A percentile compares a stretch with the other conserved stretches of the same genome.
Conservation (phyloP, 176 grass and related monocot species). For the Oryza meridionalis region DNA sequence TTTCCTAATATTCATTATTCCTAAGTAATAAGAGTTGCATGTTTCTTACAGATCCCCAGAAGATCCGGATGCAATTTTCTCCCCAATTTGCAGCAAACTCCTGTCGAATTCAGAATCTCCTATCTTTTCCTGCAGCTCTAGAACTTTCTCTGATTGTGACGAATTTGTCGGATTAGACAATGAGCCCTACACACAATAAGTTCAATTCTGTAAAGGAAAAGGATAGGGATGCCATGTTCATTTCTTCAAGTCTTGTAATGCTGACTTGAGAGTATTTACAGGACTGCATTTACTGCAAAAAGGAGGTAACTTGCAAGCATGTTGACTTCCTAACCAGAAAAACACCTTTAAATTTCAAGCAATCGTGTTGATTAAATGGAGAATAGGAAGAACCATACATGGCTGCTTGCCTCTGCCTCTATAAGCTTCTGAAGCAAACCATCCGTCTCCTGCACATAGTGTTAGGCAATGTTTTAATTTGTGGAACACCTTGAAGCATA, state of each 20-base stretch:
- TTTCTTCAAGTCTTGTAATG: slow-evolving; percentile 17
- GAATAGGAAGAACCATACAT: slow-evolving; percentile 51
- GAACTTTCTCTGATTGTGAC: slow-evolving; percentile 53
- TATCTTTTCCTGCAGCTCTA: slow-evolving; percentile 53
- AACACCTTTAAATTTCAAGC: slow-evolving; percentile 12
- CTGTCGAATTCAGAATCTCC: slow-evolving; percentile 76
- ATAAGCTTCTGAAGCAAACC: slow-evolving; percentile 72
- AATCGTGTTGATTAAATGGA: slow-evolving; percentile 2
- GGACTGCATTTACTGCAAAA: neutral
- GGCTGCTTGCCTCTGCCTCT: slow-evolving; percentile 51
- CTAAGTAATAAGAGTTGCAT: neutral
- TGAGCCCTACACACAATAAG: slow-evolving; percentile 50
- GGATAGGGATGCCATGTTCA: neutral
- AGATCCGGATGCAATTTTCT: slow-evolving; percentile 90
- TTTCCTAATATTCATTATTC: slow-evolving; percentile 19
- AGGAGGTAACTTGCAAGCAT: slow-evolving; percentile 22
- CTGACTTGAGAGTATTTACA: neutral
- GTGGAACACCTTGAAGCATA: slow-evolving; percentile 31
- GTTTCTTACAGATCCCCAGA: slow-evolving; percentile 86
- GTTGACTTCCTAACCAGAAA: slow-evolving; percentile 23
- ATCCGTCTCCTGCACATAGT: slow-evolving; percentile 74
- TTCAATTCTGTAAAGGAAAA: slow-evolving; percentile 34
- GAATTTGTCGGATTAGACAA: slow-evolving; percentile 71
- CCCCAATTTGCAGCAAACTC: slow-evolving; percentile 66
- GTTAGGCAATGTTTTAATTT: slow-evolving; percentile 41